Percentiles rank a stretch among this genome's conserved stretches.
Conservation (phyloP, 169 alveolate genomes). For the Cryptosporidium sp. region DNA sequence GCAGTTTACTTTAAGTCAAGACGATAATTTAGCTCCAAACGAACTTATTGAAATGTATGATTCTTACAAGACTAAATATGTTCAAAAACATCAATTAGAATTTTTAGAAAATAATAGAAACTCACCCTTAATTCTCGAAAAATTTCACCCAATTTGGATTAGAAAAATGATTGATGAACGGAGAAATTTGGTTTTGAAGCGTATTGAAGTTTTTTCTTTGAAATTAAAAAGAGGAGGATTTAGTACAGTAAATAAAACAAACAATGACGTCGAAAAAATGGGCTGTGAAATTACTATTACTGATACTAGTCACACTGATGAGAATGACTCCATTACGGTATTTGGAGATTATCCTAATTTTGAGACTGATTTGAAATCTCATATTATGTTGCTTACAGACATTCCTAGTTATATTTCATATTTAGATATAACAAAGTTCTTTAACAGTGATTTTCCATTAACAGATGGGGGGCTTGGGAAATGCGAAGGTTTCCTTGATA, state of each 20-base stretch:
- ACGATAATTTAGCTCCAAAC: constrained; percentile 47
- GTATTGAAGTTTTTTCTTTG: constrained; percentile 18
- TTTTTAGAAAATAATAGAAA: constrained; percentile 47
- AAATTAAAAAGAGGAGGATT: constrained; percentile 47
- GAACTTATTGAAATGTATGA: constrained; percentile 74
- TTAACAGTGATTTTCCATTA: constrained; percentile 42
- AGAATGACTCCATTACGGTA: constrained; percentile 3
- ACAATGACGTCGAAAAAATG: background rate
- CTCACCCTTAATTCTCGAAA: constrained; percentile 49
- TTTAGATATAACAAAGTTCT: constrained; percentile 38
- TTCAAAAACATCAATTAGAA: constrained; percentile 33
- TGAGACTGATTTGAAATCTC: constrained; percentile 26
- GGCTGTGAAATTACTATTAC: background rate
- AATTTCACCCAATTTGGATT: constrained; percentile 71
- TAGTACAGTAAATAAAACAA: background rate
- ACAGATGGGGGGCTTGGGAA: constrained; percentile 32
- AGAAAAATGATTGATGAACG: constrained; percentile 39
- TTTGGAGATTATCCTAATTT: constrained; percentile 8
- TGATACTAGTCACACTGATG: background rate
- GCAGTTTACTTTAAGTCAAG: constrained; percentile 50
- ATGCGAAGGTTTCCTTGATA: constrained; percentile 48
- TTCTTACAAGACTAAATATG: constrained; percentile 38
- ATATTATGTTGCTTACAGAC: constrained; percentile 36
- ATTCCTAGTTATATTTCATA: constrained; percentile 44
- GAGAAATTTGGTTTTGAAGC: constrained; percentile 3